These are phyloP conservation scores for Pythium insidiosum DNA, from an alignment of 352 stramenopile genomes.

Conservation along the genomic window DNA sequence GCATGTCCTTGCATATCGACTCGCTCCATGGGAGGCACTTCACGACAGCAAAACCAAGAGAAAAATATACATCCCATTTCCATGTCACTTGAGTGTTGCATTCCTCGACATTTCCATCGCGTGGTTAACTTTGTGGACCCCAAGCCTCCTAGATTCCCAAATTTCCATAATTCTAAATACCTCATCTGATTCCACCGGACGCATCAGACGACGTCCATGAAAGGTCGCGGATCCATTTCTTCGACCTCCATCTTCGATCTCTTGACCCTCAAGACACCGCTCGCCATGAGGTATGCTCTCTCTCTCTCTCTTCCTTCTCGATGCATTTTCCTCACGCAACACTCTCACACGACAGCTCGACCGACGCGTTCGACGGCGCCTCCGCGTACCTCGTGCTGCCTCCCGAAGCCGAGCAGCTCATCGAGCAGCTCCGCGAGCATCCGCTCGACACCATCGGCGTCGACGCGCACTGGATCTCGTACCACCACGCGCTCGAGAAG, in stretches of 20 bases:
- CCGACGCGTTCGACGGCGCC: constrained; percentile 1
- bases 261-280: no score
- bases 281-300: constrained; percentile 2
- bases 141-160: no score
- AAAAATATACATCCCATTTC: no score
- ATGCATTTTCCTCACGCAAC: background rate
- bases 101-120: no score
- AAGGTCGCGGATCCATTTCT: constrained; percentile 13
- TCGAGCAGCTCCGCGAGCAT: constrained; percentile 67
- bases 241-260: background rate
- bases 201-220: background rate
- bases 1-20: no score
- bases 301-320: background rate
- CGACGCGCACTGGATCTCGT: constrained; percentile 66
- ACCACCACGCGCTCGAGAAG: constrained; percentile 88
- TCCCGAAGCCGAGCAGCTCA: constrained; percentile 72
- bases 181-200: background rate
- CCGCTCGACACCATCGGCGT: constrained; percentile 50
- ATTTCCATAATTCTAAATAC: no score
- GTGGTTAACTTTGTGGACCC: no score
- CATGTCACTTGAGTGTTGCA: no score
- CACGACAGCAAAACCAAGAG: no score
- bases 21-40: no score
- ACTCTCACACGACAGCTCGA: background rate
- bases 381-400: constrained; percentile 62